A percentile compares a stretch with the other conserved stretches of the same genome.
phyloP scores from a whole-genome alignment of 139 green algal genomes.

The Astrephomene gubernaculifera region DNA sequence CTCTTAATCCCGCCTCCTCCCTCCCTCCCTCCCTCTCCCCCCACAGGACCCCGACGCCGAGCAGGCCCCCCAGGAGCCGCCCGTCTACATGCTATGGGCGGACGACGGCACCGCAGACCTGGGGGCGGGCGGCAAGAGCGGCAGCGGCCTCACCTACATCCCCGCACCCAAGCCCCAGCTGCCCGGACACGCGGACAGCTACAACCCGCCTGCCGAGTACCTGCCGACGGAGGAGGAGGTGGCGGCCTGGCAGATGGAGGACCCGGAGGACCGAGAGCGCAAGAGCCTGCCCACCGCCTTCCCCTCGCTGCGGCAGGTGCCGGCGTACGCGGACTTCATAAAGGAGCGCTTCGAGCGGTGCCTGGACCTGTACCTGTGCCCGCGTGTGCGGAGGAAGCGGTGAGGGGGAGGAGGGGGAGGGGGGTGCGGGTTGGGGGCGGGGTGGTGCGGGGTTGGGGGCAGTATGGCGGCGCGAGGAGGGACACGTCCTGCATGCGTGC shows the following conservation, averaged over 20 bases:
- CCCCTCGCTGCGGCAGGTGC: constrained; percentile 63
- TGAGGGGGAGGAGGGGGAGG: background rate
- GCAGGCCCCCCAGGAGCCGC: constrained; percentile 53
- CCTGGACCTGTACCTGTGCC: constrained; percentile 98
- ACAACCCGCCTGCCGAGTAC: constrained; percentile 97
- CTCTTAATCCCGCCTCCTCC: too few relatives aligned
- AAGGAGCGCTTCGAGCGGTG: constrained; percentile 98
- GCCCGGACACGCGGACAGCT: constrained; percentile 92
- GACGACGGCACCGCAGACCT: constrained; percentile 79
- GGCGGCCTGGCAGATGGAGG: constrained; percentile 72
- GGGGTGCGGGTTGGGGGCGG: background rate
- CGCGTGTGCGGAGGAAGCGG: constrained; percentile 63
- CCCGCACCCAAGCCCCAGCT: constrained; percentile 91
- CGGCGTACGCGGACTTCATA: constrained; percentile 91
- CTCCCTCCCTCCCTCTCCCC: too few relatives aligned
- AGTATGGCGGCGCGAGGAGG: background rate
- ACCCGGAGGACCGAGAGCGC: constrained; percentile 79
- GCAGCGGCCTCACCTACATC: constrained; percentile 90
- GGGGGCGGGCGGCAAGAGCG: constrained; percentile 71
- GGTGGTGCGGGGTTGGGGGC: background rate
- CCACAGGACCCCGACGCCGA: too few relatives aligned
- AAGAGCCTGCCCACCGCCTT: constrained; percentile 80
- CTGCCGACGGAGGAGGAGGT: constrained; percentile 94
- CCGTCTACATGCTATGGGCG: constrained; percentile 93
- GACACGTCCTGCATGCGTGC: too few relatives aligned